Conservation (phyloP, 2,329 filamentous ascomycete genomes). For the Dothidotthia symphoricarpi region DNA sequence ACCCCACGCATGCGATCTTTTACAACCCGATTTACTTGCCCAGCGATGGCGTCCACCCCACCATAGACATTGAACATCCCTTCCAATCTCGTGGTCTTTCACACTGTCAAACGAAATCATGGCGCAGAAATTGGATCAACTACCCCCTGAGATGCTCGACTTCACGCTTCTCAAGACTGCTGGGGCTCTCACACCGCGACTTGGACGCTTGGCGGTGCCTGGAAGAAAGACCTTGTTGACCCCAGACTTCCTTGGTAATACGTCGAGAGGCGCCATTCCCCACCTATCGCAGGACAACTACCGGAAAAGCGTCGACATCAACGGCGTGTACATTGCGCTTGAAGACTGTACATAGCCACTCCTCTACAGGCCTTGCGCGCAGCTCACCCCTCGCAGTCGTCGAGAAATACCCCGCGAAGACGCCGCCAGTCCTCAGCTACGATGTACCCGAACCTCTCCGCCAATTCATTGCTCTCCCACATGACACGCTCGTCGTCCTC, state of each 20-base stretch:
- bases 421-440: constrained; percentile 55
- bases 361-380: constrained; percentile 4
- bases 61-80: too few species aligned
- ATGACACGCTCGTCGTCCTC: constrained; percentile 66
- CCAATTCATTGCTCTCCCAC: constrained; percentile 71
- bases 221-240: constrained; percentile 70
- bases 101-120: constrained; percentile 11
- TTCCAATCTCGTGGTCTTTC: background rate
- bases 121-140: constrained; percentile 18
- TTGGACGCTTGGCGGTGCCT: constrained; percentile 65
- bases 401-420: constrained; percentile 55
- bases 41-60: too few species aligned
- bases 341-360: constrained; percentile 78
- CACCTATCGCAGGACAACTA: constrained; percentile 88
- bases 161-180: constrained; percentile 47
- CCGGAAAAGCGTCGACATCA: constrained; percentile 61
- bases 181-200: constrained; percentile 54
- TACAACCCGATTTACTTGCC: too few species aligned
- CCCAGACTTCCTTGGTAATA: constrained; percentile 75
- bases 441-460: constrained; percentile 59
- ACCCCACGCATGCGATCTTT: too few species aligned
- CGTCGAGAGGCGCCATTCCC: constrained; percentile 80
- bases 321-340: constrained; percentile 74
- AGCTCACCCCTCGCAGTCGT: constrained; percentile 56
- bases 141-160: constrained; percentile 45